phyloP scores from a whole-genome alignment of 352 stramenopile genomes.

The Phytophthora tubulina region DNA sequence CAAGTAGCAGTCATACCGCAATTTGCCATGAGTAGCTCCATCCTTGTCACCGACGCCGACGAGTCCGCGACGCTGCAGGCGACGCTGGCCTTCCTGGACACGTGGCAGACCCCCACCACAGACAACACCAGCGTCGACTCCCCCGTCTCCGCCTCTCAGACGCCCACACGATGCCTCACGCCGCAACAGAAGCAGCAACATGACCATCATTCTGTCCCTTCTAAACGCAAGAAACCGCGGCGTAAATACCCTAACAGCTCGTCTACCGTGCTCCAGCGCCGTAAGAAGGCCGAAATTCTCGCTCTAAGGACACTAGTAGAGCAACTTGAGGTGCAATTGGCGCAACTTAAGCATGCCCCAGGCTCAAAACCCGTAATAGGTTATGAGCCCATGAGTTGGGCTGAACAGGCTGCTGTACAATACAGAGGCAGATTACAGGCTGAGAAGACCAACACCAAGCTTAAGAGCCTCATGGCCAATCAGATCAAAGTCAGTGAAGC shows the following conservation, averaged over 20 bases:
- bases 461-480: conserved; percentile 34
- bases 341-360: conserved; percentile 20
- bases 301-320: conserved; percentile 28
- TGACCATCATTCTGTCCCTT: not conserved
- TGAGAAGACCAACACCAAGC: conserved; percentile 33
- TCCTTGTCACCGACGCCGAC: conserved; percentile 22
- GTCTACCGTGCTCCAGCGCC: conserved; percentile 30
- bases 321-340: conserved; percentile 31
- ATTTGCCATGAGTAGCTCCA: conserved; percentile 14
- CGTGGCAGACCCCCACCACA: conserved; percentile 2
- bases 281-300: conserved; percentile 44
- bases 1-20: conserved; percentile 11
- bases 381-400: conserved; percentile 9
- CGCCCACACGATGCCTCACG: conserved; percentile 5
- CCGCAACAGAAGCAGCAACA: conserved; percentile 32
- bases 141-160: not conserved
- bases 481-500: conserved; percentile 25
- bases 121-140: not conserved
- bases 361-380: not conserved
- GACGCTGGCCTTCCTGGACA: conserved; percentile 34
- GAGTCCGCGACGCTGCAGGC: conserved; percentile 31
- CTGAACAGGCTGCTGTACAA: conserved; percentile 13
- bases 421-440: conserved; percentile 11
- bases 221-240: conserved; percentile 18
- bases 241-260: conserved; percentile 35